phyloP scores from a whole-genome alignment of 768 basidiomycete species.

The Mycena sanguinolenta region DNA sequence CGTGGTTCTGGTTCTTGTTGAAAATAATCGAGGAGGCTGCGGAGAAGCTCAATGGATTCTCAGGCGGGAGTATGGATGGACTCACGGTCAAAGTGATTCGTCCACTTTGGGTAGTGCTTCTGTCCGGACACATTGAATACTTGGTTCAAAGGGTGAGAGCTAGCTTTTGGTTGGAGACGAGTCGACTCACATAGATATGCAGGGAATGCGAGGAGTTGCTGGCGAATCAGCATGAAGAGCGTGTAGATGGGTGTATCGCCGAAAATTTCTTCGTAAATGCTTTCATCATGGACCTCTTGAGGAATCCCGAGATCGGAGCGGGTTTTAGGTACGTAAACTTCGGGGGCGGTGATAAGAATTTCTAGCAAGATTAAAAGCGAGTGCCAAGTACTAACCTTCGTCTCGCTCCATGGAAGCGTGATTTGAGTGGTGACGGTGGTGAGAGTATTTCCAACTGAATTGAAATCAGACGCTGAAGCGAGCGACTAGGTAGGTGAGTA shows the following conservation, averaged over 20 bases:
- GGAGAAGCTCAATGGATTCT: not conserved
- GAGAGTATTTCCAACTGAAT: conserved; percentile 42
- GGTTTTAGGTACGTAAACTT: conserved; percentile 56
- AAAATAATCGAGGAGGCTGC: conserved; percentile 56
- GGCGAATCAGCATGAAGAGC: conserved; percentile 65
- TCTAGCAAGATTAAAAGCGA: conserved; percentile 35
- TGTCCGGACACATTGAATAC: conserved; percentile 75
- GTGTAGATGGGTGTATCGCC: conserved; percentile 75
- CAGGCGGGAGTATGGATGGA: conserved; percentile 20
- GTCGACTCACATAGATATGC: conserved; percentile 67
- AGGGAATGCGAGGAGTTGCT: conserved; percentile 72
- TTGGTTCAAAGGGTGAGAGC: conserved; percentile 43
- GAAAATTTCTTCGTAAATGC: conserved; percentile 62
- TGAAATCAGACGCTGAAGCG: no score
- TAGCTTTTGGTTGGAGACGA: not conserved
- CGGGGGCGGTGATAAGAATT: conserved; percentile 45
- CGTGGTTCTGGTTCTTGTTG: conserved; percentile 62
- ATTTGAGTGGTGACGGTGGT: conserved; percentile 46
- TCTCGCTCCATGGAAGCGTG: conserved; percentile 44
- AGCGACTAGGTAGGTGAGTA: no score
- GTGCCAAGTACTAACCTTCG: conserved; percentile 18
- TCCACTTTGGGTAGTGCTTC: conserved; percentile 69
- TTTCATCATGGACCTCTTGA: not conserved
- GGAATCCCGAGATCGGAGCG: conserved; percentile 54
- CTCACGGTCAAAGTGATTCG: conserved; percentile 77